Conservation (phyloP, 2,329 filamentous ascomycete genomes). For the Tolypocladium paradoxum region DNA sequence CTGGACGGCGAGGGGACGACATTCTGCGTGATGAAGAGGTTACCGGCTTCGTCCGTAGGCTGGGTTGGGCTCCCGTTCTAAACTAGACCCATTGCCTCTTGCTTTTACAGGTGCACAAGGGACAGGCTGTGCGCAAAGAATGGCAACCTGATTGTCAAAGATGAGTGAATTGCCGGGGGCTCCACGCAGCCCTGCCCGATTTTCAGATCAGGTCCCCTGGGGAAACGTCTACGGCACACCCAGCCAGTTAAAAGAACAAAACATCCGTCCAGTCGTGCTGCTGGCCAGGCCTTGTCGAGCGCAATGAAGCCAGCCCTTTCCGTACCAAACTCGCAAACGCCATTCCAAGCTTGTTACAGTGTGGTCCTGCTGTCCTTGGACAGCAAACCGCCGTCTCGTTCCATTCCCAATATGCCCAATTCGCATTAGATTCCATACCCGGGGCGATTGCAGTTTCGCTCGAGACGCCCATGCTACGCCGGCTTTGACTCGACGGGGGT, state of each 20-base stretch:
- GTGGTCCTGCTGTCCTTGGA: constrained; percentile 5
- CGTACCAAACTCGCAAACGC: constrained; percentile 15
- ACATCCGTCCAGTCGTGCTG: background rate
- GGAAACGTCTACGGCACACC: background rate
- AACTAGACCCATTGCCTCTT: constrained; percentile 13
- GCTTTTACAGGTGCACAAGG: background rate
- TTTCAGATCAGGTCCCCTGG: background rate
- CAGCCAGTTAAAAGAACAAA: background rate
- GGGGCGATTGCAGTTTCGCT: background rate
- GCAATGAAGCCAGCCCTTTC: background rate
- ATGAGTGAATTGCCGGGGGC: background rate
- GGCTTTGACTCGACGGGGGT: constrained; percentile 38
- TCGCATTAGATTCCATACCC: background rate
- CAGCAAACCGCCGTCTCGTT: background rate
- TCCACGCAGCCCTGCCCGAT: background rate
- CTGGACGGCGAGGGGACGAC: constrained; percentile 46
- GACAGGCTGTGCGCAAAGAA: no score
- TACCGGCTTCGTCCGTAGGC: constrained; percentile 41
- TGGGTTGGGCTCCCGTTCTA: constrained; percentile 45
- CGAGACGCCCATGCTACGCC: background rate
- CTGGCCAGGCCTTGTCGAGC: background rate
- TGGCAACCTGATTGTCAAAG: background rate
- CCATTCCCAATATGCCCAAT: background rate
- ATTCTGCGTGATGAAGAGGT: constrained; percentile 53
- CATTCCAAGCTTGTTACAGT: constrained; percentile 16